Base-by-base conservation (phyloP, 257 asterid genomes). In the Echites panduratus region DNA sequence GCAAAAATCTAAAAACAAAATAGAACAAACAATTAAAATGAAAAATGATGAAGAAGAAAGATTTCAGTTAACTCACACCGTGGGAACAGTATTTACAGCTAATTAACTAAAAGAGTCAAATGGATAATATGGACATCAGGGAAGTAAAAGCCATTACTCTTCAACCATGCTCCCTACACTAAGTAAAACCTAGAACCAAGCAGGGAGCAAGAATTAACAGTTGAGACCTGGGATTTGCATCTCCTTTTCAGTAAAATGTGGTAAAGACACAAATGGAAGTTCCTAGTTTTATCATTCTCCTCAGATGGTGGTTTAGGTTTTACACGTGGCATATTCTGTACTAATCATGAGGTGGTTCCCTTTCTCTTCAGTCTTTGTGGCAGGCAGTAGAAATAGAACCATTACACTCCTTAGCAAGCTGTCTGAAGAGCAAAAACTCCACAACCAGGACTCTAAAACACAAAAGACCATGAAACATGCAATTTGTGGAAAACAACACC, bases 141-240 rank as follows among this genome's bases (percentile, higher is more conserved):
- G 19, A 63, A 38, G 49, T 63, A 27, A 27, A 63, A 63, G 27
- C 10, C 22, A 19, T 38, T 38, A 48, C 4, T 17, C 49, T 40
- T 19, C 27, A 38, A 62, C 14, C 26, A 38, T 35, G 27, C 29
- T 19, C 17, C 48, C 27, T 17, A 38, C 48, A 63, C 38, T 63
- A 38, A 63, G 48, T 63, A 38, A 63, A 35, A 62, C 68, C 47
- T 35, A 62, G 44, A 62, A 62, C 47, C 68, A 63, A 20, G 49
- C 68, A 35, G 13, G 48, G 14, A 63, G 68, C 68, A 2, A 10
- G 24, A 1, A 2, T 19, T 17, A 19, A 48, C 41, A 62, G n/a
- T 62, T 32, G 45, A 17, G 67, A 62, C 1, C 24, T 35, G 68
- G 9, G 13, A 62, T 12, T 2, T 2, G 69, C 17, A 64, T 38